Evolutionary conservation across 495 filamentous ascomycete species (phyloP).

Genomic region (Haplographium delicatum): DNA sequence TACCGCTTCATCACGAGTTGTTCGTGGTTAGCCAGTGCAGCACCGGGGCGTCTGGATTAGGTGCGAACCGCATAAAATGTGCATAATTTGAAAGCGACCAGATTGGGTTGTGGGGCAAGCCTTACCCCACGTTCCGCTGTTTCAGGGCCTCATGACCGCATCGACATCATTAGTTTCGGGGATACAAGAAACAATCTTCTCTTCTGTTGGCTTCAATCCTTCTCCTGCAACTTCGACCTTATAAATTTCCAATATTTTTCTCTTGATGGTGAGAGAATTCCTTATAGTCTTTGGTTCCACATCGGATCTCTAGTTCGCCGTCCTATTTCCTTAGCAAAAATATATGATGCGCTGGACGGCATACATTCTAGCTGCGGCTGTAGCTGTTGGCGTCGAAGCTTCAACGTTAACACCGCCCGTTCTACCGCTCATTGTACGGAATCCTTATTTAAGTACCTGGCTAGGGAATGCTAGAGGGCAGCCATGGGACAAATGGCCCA

Average conservation of each 20-base stretch:
- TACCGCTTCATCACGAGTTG: too few relatives aligned
- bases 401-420: conserved; percentile 69
- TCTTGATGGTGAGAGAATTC: too few relatives aligned
- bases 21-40: too few relatives aligned
- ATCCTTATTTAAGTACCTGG: conserved; percentile 91
- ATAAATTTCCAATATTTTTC: too few relatives aligned
- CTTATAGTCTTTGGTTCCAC: too few relatives aligned
- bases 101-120: neutral
- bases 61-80: too few relatives aligned
- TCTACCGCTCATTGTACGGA: conserved; percentile 82
- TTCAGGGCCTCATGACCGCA: neutral
- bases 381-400: conserved; percentile 32
- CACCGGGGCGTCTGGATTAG: too few relatives aligned
- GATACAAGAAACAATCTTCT: too few relatives aligned
- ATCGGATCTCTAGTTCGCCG: too few relatives aligned
- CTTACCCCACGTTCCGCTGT: neutral
- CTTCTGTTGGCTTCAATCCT: too few relatives aligned
- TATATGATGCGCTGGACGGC: conserved; percentile 26
- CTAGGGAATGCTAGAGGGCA: conserved; percentile 67
- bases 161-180: neutral
- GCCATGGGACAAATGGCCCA: conserved; percentile 93
- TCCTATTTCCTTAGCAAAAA: too few relatives aligned
- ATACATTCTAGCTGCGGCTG: conserved; percentile 34
- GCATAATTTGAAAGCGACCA: neutral
- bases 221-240: too few relatives aligned